These are phyloP conservation scores for Coprinellus aureogranulatus DNA, from an alignment of 768 basidiomycete genomes.

Conservation along the genomic window DNA sequence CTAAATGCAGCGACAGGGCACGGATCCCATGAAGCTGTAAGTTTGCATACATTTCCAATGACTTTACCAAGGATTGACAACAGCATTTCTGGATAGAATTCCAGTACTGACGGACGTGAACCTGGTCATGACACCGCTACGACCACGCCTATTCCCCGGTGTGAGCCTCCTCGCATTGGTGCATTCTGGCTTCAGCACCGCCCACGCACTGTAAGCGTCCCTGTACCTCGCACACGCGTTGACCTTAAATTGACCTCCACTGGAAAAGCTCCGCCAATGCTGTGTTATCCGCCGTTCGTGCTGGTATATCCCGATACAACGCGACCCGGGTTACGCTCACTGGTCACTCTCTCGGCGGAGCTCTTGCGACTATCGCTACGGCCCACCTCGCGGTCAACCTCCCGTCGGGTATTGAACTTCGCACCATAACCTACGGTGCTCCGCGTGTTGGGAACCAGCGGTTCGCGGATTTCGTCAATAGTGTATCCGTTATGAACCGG, in stretches of 20 bases:
- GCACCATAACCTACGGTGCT: slow-evolving; percentile 46
- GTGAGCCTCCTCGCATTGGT: slow-evolving; percentile 42
- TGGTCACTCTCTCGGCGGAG: slow-evolving; percentile 30
- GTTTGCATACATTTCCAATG: not conserved
- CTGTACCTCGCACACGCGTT: not conserved
- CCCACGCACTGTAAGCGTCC: slow-evolving; percentile 37
- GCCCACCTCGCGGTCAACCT: slow-evolving; percentile 47
- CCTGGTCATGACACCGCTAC: slow-evolving; percentile 36
- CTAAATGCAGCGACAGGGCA: slow-evolving; percentile 2
- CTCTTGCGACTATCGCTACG: slow-evolving; percentile 50
- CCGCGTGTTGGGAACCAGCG: slow-evolving; percentile 49
- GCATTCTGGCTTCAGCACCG: slow-evolving; percentile 53
- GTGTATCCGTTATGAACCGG: slow-evolving; percentile 39
- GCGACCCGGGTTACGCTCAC: slow-evolving; percentile 39
- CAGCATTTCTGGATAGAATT: slow-evolving; percentile 34
- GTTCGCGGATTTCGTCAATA: slow-evolving; percentile 48
- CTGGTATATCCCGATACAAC: slow-evolving; percentile 8
- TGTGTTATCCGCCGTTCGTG: slow-evolving; percentile 26
- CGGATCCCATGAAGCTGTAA: slow-evolving; percentile 14
- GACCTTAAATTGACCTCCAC: not conserved
- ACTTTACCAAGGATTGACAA: too few species aligned
- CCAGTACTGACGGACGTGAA: slow-evolving; percentile 46
- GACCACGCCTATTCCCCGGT: slow-evolving; percentile 55
- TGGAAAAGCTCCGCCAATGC: slow-evolving; percentile 32
- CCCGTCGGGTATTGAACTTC: slow-evolving; percentile 34